Evolutionary conservation across 306 rosid genomes (phyloP).

Genomic region (Cucurbita ficifolia): DNA sequence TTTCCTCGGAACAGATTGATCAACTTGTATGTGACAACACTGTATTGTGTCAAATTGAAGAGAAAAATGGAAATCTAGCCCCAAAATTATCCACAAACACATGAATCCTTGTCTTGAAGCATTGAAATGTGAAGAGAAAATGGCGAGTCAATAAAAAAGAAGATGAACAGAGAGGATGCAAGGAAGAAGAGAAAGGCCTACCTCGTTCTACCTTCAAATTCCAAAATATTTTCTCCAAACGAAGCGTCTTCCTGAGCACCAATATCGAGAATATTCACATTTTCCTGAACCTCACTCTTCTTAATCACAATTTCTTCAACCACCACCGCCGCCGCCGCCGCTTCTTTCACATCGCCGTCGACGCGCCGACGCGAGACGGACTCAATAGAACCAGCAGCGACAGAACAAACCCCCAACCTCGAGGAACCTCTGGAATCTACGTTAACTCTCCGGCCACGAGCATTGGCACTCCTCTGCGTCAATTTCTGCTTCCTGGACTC

Average conservation of each 20-base stretch:
- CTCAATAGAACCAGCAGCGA: constrained; percentile 14
- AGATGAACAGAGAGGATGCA: neutral
- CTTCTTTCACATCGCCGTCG: constrained; percentile 1
- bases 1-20: neutral
- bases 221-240: constrained; percentile 77
- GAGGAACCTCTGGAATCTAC: constrained; percentile 25
- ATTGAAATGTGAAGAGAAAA: neutral
- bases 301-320: neutral
- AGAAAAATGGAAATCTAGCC: neutral
- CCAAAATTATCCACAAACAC: neutral
- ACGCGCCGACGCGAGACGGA: constrained; percentile 13
- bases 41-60: neutral
- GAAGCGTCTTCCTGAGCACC: constrained; percentile 59
- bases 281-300: constrained; percentile 9
- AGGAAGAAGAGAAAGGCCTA: constrained; percentile 21
- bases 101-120: neutral
- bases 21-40: neutral
- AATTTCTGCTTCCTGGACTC: constrained; percentile 26
- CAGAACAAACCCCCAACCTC: constrained; percentile 24
- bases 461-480: neutral
- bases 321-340: neutral
- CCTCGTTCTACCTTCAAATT: constrained; percentile 85
- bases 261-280: constrained; percentile 3
- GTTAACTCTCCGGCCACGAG: constrained; percentile 32
- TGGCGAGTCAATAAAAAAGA: neutral